Evolutionary conservation across 2,329 filamentous ascomycete species (phyloP), one percentile per base, ranked within the genome.

Genomic region (Zasmidium cellare): DNA sequence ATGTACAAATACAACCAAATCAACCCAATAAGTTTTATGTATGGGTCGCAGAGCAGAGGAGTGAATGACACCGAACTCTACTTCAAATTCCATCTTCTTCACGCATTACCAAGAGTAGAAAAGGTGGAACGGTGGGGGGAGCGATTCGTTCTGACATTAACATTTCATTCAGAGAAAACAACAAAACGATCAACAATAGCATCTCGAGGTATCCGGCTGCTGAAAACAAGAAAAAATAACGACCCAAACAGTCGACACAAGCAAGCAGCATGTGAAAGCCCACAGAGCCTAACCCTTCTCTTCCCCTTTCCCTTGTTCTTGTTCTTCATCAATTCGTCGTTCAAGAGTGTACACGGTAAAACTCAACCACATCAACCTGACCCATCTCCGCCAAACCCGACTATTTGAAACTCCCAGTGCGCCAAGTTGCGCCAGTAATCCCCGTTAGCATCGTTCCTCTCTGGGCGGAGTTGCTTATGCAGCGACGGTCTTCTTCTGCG

Each of bases 401-500:
- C 7, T 3, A 6, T 9, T 18, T 3, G 6, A 9, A 41, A 41
- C 35, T 18, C 35, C 35, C 35, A 3, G 7, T 41, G 35, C 35
- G 35, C 35, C 35, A 41, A 9, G 7, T 41, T 41, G 35, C 35
- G 35, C 35, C 35, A 11, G 5, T 9, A 14, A 9, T 41, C 35
- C 35, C 11, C 35, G 12, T 9, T 9, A 14, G 12, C 35, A 3
- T 14, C 16, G 35, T 9, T 18, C n/a, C n/a, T n/a, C n/a, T n/a
- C n/a, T n/a, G n/a, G n/a, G n/a, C n/a, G n/a, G n/a, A 18, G 7
- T 41, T 41, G 35, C 16, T 41, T 14, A 41, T n/a, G 35, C 35
- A 41, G 35, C 35, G 35, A 41, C 16, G 35, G 35, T 14, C 16
- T 62, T 64, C 76, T 83, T 87, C 71, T 92, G 75, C 22, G 90